phyloP scores from a whole-genome alignment of 495 filamentous ascomycete species.

The Neurospora sp. region DNA sequence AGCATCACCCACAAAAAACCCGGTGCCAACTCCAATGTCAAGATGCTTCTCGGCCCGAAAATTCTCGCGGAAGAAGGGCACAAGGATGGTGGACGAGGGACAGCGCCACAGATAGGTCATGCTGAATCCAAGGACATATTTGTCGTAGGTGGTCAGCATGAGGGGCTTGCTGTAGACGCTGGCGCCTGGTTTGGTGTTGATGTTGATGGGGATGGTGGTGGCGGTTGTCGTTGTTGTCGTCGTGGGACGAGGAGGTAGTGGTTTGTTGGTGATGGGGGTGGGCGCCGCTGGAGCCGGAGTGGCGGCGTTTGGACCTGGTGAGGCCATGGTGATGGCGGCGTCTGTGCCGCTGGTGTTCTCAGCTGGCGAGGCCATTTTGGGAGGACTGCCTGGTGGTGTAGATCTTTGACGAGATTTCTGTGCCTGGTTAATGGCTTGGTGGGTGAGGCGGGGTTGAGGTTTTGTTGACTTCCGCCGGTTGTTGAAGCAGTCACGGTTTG shows the following conservation, averaged over 20 bases:
- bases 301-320: not conserved
- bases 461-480: not conserved
- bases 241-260: not conserved
- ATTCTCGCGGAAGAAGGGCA: conserved; percentile 28
- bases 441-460: not conserved
- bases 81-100: conserved; percentile 17
- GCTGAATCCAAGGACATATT: conserved; percentile 23
- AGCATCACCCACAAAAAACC: conserved; percentile 21
- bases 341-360: not conserved
- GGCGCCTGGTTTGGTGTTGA: not conserved
- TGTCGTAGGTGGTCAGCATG: conserved; percentile 22
- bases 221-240: not conserved
- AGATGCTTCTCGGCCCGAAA: conserved; percentile 21
- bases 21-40: conserved; percentile 31
- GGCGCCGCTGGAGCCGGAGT: not conserved
- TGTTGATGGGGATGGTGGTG: not conserved
- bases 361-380: not conserved
- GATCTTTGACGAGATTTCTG: not conserved
- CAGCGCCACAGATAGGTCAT: conserved; percentile 26
- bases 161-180: conserved; percentile 4
- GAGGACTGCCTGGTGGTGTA: not conserved
- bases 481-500: not conserved
- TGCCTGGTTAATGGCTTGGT: not conserved
- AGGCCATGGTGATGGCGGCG: not conserved
- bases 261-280: not conserved